A percentile compares a stretch with the other conserved stretches of the same genome.
These are phyloP conservation scores for Neurospora terricola DNA, from an alignment of 495 filamentous ascomycete genomes.

Conservation along the genomic window DNA sequence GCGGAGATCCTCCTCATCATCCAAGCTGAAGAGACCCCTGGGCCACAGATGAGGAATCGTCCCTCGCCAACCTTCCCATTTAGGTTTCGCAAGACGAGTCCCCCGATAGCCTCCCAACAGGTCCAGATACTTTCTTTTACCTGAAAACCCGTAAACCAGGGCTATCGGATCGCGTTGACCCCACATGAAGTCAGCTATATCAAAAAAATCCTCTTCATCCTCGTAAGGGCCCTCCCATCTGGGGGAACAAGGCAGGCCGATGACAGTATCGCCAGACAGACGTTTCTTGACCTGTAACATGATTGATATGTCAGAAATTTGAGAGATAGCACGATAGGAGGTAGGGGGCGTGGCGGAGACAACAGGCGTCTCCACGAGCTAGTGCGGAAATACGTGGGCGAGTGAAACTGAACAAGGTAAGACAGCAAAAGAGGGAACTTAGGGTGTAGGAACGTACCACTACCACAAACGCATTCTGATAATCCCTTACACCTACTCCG, in stretches of 20 bases:
- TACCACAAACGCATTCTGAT: not conserved
- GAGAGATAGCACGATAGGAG: not conserved
- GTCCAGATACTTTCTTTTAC: not conserved
- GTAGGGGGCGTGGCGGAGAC: not conserved
- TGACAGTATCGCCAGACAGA: not conserved
- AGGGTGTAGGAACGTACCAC: not conserved
- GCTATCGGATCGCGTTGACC: not conserved
- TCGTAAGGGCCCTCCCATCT: not conserved
- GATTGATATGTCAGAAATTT: not conserved
- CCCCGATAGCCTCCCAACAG: not conserved
- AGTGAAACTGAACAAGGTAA: not conserved
- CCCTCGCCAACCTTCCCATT: not conserved
- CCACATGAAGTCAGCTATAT: not conserved
- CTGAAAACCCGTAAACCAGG: not conserved
- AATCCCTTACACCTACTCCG: not conserved
- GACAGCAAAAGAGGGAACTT: not conserved
- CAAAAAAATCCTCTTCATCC: not conserved
- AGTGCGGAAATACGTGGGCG: not conserved
- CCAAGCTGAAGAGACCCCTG: not conserved
- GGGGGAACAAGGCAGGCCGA: not conserved
- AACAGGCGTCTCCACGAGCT: not conserved
- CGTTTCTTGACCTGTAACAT: not conserved
- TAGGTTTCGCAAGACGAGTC: not conserved
- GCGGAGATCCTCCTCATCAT: not conserved
- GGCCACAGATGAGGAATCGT: not conserved